Conservation (phyloP, 2,329 filamentous ascomycete species). For the Fusarium albosuccineum region DNA sequence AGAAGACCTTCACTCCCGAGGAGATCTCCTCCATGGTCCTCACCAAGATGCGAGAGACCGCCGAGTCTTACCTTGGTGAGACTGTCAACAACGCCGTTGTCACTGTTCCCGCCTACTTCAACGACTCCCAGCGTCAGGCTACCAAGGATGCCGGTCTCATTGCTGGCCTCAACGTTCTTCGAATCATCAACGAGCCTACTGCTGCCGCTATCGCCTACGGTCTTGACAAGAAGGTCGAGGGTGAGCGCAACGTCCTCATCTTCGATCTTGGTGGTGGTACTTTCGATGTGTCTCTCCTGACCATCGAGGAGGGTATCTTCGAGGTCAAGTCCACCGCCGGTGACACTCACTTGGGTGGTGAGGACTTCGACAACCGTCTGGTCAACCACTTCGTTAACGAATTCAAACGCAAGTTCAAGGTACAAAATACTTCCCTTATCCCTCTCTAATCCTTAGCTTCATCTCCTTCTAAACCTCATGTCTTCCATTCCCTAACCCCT, state of each 20-base stretch:
- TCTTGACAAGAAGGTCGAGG: constrained; percentile 95
- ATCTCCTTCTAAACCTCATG: too few species aligned
- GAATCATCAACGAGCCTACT: constrained; percentile 99
- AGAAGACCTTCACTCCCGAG: constrained; percentile 96
- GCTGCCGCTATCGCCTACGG: constrained; percentile 98
- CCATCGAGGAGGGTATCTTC: constrained; percentile 99
- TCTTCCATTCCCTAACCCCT: too few species aligned
- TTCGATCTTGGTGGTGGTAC: constrained; percentile 99
- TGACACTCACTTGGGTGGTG: constrained; percentile 95
- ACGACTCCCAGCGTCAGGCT: constrained; percentile 99
- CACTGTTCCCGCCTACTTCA: constrained; percentile 99
- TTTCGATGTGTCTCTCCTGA: constrained; percentile 99
- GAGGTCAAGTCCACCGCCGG: constrained; percentile 98
- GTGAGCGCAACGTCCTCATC: constrained; percentile 99
- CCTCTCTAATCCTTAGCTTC: background rate
- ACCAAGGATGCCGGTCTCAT: constrained; percentile 99
- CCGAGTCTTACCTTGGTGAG: constrained; percentile 98
- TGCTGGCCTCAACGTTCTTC: constrained; percentile 95
- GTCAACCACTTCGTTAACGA: constrained; percentile 98
- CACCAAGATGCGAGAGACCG: constrained; percentile 94
- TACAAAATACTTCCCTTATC: background rate
- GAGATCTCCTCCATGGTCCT: constrained; percentile 99
- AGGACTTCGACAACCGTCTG: constrained; percentile 96
- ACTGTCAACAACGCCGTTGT: constrained; percentile 99
- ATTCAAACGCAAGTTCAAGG: constrained; percentile 80